Base-by-base conservation (phyloP, 192 early-diverging fungal genomes). In the Coemansia sp. region DNA sequence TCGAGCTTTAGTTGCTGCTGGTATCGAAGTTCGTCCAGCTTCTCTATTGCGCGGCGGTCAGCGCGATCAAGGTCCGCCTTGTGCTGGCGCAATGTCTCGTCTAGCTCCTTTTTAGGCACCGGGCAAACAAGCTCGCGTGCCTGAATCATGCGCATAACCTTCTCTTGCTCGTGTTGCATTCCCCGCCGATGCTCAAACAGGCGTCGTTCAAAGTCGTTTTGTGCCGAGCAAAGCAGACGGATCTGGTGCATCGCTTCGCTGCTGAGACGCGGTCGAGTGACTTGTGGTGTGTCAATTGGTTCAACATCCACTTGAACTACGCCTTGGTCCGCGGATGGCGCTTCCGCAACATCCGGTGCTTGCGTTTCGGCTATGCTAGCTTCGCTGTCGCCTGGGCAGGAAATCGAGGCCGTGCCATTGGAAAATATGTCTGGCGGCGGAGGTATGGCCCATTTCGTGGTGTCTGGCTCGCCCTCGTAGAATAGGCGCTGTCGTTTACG, bases 381-480 rank as follows among this genome's bases (percentile, higher is more conserved):
- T 5, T 56, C 53, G 53, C 5, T 56, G 33, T 34, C 14, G 53
- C 29, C 14, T 31, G 33, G 53, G 16, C 53, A 11, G 27, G 33
- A 5, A 7, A 31, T 14, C 4, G 29, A 42, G 31, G 6, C 17
- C 36, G 36, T 17, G 13, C 19, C 21, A 7, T 2, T 34, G 6
- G 67, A 33, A 39, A 63, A 64, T 9, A 79, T 79, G 27, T 74
- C 77, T 44, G 72, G 72, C 19, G 77, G 56, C 35, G 77, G 77
- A 1, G 63, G 77, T 29, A 74, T 50, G 0, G 69, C 73, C 78
- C 78, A 80, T 63, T 80, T 80, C 17, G 69, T 37, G 5, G 73
- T 73, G 19, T 80, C 78, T 13, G 78, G 66, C 69, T 80, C 78
- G 41, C 78, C 78, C 33, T 80, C 78, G 45, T 80, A 80, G 21